Conservation (phyloP, 2,329 filamentous ascomycete species). For the Stagonosporopsis vannaccii region DNA sequence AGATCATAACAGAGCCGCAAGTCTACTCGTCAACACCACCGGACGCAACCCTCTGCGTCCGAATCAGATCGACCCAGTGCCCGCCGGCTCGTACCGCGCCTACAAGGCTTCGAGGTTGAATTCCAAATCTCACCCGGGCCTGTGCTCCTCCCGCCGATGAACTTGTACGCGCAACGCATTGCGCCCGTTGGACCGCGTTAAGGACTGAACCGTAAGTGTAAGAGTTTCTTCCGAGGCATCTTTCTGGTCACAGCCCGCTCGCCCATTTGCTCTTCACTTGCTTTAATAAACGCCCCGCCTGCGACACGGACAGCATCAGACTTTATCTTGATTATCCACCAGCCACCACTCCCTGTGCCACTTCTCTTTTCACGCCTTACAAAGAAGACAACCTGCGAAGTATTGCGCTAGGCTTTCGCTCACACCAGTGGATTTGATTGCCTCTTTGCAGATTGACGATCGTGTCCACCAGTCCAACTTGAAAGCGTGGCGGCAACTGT, state of each 20-base stretch:
- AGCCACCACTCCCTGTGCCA: conserved; percentile 23
- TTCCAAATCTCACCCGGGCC: conserved; percentile 18
- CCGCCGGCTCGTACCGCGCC: conserved; percentile 15
- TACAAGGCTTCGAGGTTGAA: conserved; percentile 10
- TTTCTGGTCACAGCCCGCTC: conserved; percentile 21
- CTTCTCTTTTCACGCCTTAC: conserved; percentile 3
- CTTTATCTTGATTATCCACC: conserved; percentile 37
- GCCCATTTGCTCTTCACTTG: conserved; percentile 22
- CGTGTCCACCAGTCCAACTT: conserved; percentile 4
- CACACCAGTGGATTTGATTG: conserved; percentile 4
- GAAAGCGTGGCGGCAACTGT: conserved; percentile 22
- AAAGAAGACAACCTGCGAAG: conserved; percentile 1
- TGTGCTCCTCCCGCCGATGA: conserved; percentile 18
- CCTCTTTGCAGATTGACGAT: conserved; percentile 3
- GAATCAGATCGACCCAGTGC: conserved; percentile 13
- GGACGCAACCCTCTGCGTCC: conserved; percentile 2
- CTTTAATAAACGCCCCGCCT: conserved; percentile 22
- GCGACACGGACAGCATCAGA: conserved; percentile 24
- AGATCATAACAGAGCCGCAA: conserved; percentile 18
- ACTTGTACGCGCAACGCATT: conserved; percentile 11
- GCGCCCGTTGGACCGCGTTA: conserved; percentile 27
- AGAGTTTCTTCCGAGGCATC: conserved; percentile 25
- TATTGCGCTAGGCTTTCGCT: not conserved
- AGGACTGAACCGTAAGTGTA: conserved; percentile 34
- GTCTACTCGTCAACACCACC: conserved; percentile 17